phyloP scores from a whole-genome alignment of 306 rosid genomes.

The Begonia loranthoides region DNA sequence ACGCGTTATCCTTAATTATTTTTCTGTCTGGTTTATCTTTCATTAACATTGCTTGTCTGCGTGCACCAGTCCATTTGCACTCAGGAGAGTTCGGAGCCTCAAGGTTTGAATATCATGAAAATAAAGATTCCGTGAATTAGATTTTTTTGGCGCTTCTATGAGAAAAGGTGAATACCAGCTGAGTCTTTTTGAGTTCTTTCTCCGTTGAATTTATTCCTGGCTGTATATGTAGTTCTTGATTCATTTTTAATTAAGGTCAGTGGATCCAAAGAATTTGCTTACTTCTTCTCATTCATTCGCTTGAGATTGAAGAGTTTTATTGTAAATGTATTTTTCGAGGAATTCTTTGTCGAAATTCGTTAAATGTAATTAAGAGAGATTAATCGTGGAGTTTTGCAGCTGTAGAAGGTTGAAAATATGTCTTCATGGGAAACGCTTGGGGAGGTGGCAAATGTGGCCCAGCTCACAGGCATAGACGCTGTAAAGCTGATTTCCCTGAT shows the following conservation, averaged over 20 bases:
- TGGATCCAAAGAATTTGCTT: not conserved
- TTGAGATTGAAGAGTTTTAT: not conserved
- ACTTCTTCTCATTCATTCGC: not conserved
- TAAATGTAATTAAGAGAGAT: not conserved
- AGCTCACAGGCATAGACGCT: conserved; percentile 82
- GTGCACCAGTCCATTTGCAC: conserved; percentile 9
- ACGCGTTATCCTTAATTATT: not conserved
- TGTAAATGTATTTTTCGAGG: not conserved
- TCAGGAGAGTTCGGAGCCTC: conserved; percentile 12
- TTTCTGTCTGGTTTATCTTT: not conserved
- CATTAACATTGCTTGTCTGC: not conserved
- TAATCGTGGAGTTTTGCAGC: not conserved
- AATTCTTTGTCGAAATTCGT: conserved; percentile 33
- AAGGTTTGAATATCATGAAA: conserved; percentile 29
- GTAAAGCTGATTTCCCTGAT: conserved; percentile 70
- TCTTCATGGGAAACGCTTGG: conserved; percentile 74
- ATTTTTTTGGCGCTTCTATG: not conserved
- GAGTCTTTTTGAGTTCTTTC: not conserved
- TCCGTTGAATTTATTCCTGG: not conserved
- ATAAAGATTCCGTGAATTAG: conserved; percentile 13
- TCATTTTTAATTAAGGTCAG: not conserved
- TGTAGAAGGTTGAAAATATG: conserved; percentile 22
- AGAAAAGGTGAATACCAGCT: conserved; percentile 14
- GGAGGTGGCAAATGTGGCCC: conserved; percentile 65
- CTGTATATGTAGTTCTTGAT: too few relatives aligned